Conservation (phyloP, 805 yeast species). For the Saccharomycopsis fodiens region DNA sequence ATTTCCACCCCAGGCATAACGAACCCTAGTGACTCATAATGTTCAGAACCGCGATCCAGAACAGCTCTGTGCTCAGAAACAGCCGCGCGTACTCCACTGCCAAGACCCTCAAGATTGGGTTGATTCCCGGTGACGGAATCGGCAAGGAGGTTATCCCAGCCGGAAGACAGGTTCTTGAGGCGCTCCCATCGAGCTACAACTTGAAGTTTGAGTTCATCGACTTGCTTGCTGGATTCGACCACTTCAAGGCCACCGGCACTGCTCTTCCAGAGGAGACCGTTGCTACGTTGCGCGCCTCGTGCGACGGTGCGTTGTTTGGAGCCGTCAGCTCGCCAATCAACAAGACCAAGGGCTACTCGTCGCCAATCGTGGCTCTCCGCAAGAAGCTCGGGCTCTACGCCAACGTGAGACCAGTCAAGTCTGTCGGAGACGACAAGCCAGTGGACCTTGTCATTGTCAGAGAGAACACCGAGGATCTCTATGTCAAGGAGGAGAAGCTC, state of each 20-base stretch:
- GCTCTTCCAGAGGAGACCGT: conserved; percentile 95
- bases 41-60: conserved; percentile 10
- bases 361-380: conserved; percentile 98
- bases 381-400: conserved; percentile 93
- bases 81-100: conserved; percentile 23
- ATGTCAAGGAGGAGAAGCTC: conserved; percentile 85
- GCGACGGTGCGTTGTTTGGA: conserved; percentile 97
- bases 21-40: not conserved
- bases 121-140: conserved; percentile 98
- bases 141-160: conserved; percentile 97
- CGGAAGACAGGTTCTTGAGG: conserved; percentile 80
- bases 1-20: too few species aligned
- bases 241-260: conserved; percentile 88
- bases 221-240: conserved; percentile 90
- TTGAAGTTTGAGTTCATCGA: conserved; percentile 80
- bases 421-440: conserved; percentile 77
- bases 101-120: conserved; percentile 48
- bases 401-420: conserved; percentile 95
- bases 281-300: conserved; percentile 60
- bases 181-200: conserved; percentile 67
- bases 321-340: conserved; percentile 94
- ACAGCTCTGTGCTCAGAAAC: conserved; percentile 20
- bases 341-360: conserved; percentile 93
- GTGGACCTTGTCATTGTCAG: conserved; percentile 97
- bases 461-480: conserved; percentile 96